phyloP scores from a whole-genome alignment of 345 rosid species.

The Syzygium aromaticum region DNA sequence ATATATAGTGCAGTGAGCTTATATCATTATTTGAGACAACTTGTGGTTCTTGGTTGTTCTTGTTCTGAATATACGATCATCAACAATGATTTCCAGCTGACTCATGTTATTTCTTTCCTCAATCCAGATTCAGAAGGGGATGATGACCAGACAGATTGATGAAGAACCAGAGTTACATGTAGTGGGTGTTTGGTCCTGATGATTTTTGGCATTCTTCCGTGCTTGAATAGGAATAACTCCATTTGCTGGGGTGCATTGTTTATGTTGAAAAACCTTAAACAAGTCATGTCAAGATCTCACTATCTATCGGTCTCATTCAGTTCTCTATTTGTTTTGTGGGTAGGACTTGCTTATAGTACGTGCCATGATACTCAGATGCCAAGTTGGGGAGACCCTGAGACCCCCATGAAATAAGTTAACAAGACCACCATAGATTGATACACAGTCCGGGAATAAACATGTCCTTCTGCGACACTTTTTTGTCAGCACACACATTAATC shows the following conservation, averaged over 20 bases:
- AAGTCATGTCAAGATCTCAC: neutral
- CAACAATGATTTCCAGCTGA: neutral
- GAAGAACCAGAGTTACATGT: neutral
- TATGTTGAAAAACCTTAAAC: neutral
- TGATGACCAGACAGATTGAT: slow-evolving; percentile 27
- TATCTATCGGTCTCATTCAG: neutral
- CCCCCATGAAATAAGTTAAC: neutral
- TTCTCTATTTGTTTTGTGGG: neutral
- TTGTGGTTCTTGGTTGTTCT: neutral
- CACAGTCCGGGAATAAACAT: neutral
- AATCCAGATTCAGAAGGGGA: slow-evolving; percentile 37
- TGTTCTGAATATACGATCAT: neutral
- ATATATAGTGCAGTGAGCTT: neutral
- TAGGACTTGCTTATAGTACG: neutral
- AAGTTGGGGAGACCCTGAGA: neutral
- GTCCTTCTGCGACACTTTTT: neutral
- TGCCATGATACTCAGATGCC: neutral
- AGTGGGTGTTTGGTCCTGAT: neutral
- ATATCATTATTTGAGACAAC: neutral
- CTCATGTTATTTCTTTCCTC: neutral
- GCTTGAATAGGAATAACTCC: neutral
- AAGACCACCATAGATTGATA: neutral
- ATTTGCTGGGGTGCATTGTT: neutral
- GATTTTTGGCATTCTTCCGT: neutral
- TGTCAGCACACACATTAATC: neutral